Evolutionary conservation across 305 asterid species (phyloP), one percentile per base, ranked within the genome.

Genomic region (Fraxinus albicans): DNA sequence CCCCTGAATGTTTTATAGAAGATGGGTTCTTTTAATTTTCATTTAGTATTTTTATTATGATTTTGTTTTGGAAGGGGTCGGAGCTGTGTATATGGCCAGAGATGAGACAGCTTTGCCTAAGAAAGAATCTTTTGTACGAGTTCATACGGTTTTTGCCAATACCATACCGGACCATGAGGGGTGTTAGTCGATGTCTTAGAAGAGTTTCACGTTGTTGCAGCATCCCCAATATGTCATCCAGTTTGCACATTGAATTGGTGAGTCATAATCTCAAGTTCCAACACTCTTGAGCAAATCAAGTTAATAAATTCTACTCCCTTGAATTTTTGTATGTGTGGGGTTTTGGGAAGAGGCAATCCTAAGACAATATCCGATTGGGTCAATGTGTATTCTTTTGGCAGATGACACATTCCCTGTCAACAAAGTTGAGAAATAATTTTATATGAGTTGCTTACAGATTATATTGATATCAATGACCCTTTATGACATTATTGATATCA

Each of bases 81-180:
- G 91, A 92, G 91, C 88, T 92, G 44, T 92, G 98, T 82, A 91
- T 89, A 36, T 96, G 99, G 99, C 98, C 98, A 10, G 98, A 94
- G 80, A 92, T 91, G 94, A 89, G 94, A 86, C 97, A 94, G 79
- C 91, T 96, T 84, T 90, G 95, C 86, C 84, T 92, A 31, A 92
- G 98, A 84, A 94, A 93, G 89, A 90, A 90, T 89, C 94, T 91
- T 31, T 78, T 96, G 80, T 93, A 91, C 78, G 98, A 95, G 27
- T 90, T 96, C 79, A 88, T 93, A 96, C 87, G 93, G 81, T 90
- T 92, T 69, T 90, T 94, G 78, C 87, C 98, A 0, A 42, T 94
- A 90, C 99, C 99, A 25, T 93, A 93, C 92, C 90, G 93, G 85
- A 93, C 98, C 44, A 58, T 93, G 84, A 94, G 94, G 19, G 94